phyloP scores from a whole-genome alignment of 2,329 filamentous ascomycete species.

The Ophiostoma australiae region DNA sequence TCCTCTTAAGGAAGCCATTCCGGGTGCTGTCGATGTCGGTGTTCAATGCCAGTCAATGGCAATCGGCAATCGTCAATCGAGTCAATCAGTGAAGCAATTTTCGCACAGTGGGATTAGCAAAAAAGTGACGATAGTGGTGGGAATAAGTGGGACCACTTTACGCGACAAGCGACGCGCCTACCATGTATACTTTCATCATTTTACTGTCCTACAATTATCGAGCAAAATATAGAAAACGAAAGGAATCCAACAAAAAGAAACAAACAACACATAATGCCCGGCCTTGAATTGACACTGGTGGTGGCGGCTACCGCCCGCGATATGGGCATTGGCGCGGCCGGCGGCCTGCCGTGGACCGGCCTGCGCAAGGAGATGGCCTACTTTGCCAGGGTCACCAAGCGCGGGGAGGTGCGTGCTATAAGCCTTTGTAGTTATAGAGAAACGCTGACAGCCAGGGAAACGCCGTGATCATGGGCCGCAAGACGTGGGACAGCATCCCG shows the following conservation, averaged over 20 bases:
- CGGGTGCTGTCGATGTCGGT: background rate
- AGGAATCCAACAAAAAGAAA: too few species aligned
- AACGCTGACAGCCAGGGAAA: conserved; percentile 40
- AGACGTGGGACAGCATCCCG: conserved; percentile 92
- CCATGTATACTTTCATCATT: background rate
- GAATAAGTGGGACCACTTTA: conserved; percentile 22
- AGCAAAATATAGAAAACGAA: background rate
- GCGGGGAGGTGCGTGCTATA: conserved; percentile 37
- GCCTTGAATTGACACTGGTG: conserved; percentile 72
- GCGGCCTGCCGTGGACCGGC: conserved; percentile 81
- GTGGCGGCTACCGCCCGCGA: conserved; percentile 77
- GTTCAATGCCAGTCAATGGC: background rate
- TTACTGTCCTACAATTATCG: too few species aligned
- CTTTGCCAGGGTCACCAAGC: conserved; percentile 84
- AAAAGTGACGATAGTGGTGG: background rate
- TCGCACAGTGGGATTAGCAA: background rate
- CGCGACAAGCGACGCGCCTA: conserved; percentile 17
- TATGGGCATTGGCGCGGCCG: conserved; percentile 81
- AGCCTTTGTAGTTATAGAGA: background rate
- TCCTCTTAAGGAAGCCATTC: conserved; percentile 27
- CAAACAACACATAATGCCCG: background rate
- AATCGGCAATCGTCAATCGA: background rate
- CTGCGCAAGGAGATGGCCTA: conserved; percentile 91
- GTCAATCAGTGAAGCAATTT: background rate
- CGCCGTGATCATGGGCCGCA: conserved; percentile 93